Evolutionary conservation across 2,329 filamentous ascomycete species (phyloP).

Genomic region (Colletotrichum shisoi): DNA sequence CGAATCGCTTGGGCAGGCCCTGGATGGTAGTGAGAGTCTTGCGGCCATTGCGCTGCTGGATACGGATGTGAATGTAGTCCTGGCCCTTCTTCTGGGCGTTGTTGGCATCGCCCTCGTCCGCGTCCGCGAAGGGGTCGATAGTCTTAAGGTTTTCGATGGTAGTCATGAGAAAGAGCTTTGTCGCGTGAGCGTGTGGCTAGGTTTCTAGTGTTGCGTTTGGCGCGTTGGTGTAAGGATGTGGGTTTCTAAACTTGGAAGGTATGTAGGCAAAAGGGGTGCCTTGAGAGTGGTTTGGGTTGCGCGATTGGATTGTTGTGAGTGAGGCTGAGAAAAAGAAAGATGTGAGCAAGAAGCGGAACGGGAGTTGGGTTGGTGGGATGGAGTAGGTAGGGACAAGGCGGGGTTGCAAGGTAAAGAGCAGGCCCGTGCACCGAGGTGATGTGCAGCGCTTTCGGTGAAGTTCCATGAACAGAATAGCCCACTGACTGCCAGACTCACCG

Average conservation of each 20-base stretch:
- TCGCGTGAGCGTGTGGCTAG: constrained; percentile 13
- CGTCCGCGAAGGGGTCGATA: constrained; percentile 41
- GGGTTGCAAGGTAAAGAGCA: constrained; percentile 24
- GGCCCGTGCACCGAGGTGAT: constrained; percentile 25
- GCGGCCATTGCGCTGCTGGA: constrained; percentile 67
- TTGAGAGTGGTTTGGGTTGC: constrained; percentile 15
- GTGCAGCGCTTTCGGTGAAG: constrained; percentile 20
- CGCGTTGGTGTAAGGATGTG: neutral
- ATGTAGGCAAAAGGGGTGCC: neutral
- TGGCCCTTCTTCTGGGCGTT: constrained; percentile 39
- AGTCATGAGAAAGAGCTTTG: constrained; percentile 39
- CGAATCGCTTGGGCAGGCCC: constrained; percentile 97
- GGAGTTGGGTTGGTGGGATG: constrained; percentile 35
- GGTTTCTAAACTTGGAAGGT: neutral
- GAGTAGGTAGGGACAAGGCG: constrained; percentile 30
- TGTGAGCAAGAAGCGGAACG: constrained; percentile 10
- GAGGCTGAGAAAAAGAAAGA: constrained; percentile 25
- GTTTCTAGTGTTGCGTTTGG: constrained; percentile 14
- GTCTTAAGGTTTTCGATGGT: constrained; percentile 42
- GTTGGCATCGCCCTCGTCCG: constrained; percentile 40
- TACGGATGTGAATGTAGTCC: constrained; percentile 41
- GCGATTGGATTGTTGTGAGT: constrained; percentile 10
- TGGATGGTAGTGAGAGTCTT: constrained; percentile 99
- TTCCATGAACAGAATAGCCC: constrained; percentile 8
- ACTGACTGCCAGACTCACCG: neutral